Evolutionary conservation across 345 rosid genomes (phyloP).

Genomic region (Xanthoceras sorbifolium): DNA sequence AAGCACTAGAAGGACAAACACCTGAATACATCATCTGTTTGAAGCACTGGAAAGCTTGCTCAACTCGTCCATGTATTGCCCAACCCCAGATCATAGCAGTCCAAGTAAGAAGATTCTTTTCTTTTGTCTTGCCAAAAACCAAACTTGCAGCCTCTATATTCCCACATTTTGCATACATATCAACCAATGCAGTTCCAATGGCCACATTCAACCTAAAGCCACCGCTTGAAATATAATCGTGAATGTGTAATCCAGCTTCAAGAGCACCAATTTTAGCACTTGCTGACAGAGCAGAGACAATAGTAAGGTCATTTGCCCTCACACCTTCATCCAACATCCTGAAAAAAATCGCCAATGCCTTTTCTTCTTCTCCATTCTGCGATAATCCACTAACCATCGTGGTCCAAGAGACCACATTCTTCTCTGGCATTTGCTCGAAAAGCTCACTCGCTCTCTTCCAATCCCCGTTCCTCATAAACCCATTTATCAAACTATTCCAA

Average conservation of each 20-base stretch:
- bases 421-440: conserved; percentile 53
- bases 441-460: conserved; percentile 39
- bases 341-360: conserved; percentile 50
- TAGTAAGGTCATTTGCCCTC: conserved; percentile 47
- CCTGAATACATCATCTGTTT: conserved; percentile 67
- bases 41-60: conserved; percentile 56
- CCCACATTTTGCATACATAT: conserved; percentile 73
- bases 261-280: conserved; percentile 68
- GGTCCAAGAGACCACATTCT: conserved; percentile 61
- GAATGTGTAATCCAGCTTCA: conserved; percentile 50
- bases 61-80: conserved; percentile 54
- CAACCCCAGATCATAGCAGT: conserved; percentile 74
- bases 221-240: conserved; percentile 42
- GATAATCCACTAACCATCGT: conserved; percentile 53
- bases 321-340: conserved; percentile 54
- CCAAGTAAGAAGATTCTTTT: conserved; percentile 58
- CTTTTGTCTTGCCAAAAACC: conserved; percentile 48
- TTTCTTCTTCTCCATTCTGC: conserved; percentile 38
- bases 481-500: conserved; percentile 66
- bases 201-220: conserved; percentile 43
- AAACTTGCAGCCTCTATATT: conserved; percentile 48
- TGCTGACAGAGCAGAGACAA: conserved; percentile 61
- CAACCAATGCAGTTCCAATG: conserved; percentile 52
- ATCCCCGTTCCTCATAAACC: conserved; percentile 42
- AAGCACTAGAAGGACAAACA: conserved; percentile 15